Evolutionary conservation across 495 filamentous ascomycete genomes (phyloP), one percentile per base, ranked within the genome.

Genomic region (Trichocladium uniseriatum): DNA sequence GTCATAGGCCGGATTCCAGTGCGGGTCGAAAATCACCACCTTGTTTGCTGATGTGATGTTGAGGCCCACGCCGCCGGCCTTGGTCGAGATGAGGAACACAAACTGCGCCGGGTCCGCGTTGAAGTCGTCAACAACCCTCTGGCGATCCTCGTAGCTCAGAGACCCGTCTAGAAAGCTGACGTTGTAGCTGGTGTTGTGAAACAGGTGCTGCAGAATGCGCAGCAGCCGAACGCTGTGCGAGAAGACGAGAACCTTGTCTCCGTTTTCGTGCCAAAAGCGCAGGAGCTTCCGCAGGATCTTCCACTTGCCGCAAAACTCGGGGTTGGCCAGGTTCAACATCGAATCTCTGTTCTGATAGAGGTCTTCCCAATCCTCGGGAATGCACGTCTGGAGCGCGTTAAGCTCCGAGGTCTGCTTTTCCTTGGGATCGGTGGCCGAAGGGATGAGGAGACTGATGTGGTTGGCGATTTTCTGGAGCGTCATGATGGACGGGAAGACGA

Each of bases 41-140:
- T 97, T 97, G 69, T 98, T 98, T 10, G 92, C 92, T 0, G 87
- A 91, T 3, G 92, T 95, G 62, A 98, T 98, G 60, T 98, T 98
- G 8, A 97, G 71, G 0, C 90, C 91, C 7, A 75, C 66, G 20
- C 91, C 91, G 24, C 92, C 92, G 14, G 92, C 88, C 60, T 85
- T 87, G 16, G 92, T 97, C 15, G 86, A 91, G 55, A 98, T 97
- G 38, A 98, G 72, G 61, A 98, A 98, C 16, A 96, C 89, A 56
- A 98, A 98, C 52, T 94, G 88, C 7, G 67, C 68, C 0, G 90
- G 82, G 59, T 95, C 86, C 5, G 84, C 77, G 66, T 98, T 98
- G 77, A 95, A 98, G 29, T 92, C 83, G 55, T 91, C 84, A 0
- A 98, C 91, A 1, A 76, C 79, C 36, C 76, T 78, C 56, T 77